A percentile compares a stretch with the other conserved stretches of the same genome.
phyloP scores from a whole-genome alignment of 768 basidiomycete genomes.

The Neoboletus subvelutipes region DNA sequence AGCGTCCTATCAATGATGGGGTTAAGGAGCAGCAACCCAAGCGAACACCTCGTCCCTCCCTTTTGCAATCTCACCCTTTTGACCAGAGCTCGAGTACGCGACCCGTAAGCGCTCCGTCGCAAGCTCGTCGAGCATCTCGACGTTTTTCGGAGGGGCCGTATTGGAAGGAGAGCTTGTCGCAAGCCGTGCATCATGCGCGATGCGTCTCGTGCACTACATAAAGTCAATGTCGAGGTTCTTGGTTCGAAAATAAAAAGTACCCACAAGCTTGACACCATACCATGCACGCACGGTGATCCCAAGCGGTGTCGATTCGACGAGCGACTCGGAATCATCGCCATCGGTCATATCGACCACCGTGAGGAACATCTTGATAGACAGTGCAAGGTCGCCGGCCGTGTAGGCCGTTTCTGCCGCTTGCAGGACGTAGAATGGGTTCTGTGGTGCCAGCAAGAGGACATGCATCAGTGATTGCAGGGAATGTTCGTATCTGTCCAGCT shows the following conservation, averaged over 20 bases:
- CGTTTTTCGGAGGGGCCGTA: constrained; percentile 52
- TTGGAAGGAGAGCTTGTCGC: constrained; percentile 52
- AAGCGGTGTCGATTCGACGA: constrained; percentile 49
- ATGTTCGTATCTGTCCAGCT: constrained; percentile 55
- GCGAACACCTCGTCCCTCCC: constrained; percentile 44
- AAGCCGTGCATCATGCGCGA: constrained; percentile 42
- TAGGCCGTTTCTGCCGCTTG: constrained; percentile 88
- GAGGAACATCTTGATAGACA: constrained; percentile 79
- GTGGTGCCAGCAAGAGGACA: constrained; percentile 76
- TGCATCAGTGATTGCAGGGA: constrained; percentile 80
- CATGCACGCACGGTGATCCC: constrained; percentile 70
- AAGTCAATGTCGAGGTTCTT: constrained; percentile 4
- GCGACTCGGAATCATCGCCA: constrained; percentile 47
- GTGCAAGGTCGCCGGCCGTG: constrained; percentile 68
- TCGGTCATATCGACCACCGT: constrained; percentile 78
- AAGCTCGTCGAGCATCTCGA: constrained; percentile 64
- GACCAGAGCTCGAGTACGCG: constrained; percentile 52
- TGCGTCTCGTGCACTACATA: constrained; percentile 57
- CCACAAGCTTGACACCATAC: constrained; percentile 80
- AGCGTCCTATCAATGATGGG: not conserved
- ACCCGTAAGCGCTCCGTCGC: constrained; percentile 69
- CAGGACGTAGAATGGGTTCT: constrained; percentile 83
- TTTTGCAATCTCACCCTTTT: constrained; percentile 37
- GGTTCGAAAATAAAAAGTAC: constrained; percentile 24
- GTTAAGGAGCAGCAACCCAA: constrained; percentile 39